phyloP scores from a whole-genome alignment of 2,329 filamentous ascomycete genomes.

The Sclerotinia spermophila region DNA sequence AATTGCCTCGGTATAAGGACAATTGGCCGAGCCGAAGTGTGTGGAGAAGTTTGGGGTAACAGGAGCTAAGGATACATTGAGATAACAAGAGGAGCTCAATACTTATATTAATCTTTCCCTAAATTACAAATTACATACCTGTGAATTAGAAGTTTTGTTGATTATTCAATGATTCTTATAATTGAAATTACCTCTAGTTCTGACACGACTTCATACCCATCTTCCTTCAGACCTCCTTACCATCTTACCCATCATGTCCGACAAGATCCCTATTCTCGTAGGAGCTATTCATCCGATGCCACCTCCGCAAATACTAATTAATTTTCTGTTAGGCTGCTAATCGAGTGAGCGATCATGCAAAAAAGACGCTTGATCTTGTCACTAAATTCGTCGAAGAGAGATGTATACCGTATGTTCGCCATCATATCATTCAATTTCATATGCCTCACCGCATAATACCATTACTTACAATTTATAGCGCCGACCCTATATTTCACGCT shows the following conservation, averaged over 20 bases:
- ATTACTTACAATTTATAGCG: constrained; percentile 44
- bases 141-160: not conserved
- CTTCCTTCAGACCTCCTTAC: not conserved
- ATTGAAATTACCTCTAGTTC: not conserved
- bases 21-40: constrained; percentile 20
- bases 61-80: not conserved
- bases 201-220: not conserved
- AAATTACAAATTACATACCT: not conserved
- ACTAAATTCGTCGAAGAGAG: constrained; percentile 97
- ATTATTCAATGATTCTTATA: not conserved
- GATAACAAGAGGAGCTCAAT: not conserved
- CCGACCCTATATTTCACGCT: constrained; percentile 75
- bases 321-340: constrained; percentile 30
- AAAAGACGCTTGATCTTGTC: constrained; percentile 79
- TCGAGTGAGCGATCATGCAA: constrained; percentile 76
- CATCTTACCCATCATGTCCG: constrained; percentile 41
- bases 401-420: constrained; percentile 67
- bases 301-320: constrained; percentile 23
- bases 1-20: constrained; percentile 26
- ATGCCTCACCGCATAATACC: constrained; percentile 14
- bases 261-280: constrained; percentile 47
- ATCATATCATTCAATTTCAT: not conserved
- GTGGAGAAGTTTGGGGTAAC: constrained; percentile 27
- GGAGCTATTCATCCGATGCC: constrained; percentile 24
- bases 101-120: not conserved